Percentiles rank a stretch among this genome's conserved stretches.
Evolutionary conservation across 768 basidiomycete genomes (phyloP).

Genomic region (Hebeloma cylindrosporum): DNA sequence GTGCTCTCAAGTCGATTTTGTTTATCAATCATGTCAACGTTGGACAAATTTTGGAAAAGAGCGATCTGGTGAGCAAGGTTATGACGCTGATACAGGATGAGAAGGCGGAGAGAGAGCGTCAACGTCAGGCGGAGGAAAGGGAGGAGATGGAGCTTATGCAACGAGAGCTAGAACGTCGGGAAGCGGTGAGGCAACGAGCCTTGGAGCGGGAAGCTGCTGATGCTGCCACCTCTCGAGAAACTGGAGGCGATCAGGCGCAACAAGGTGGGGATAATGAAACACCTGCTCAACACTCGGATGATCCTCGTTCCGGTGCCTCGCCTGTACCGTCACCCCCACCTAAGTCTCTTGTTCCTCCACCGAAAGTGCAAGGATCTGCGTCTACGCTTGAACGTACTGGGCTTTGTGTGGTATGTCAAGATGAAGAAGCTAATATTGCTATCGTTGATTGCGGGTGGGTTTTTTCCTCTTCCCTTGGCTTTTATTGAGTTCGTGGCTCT

Average conservation of each 20-base stretch:
- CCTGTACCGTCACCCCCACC: constrained; percentile 12
- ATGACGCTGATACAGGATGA: constrained; percentile 64
- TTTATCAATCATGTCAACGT: constrained; percentile 83
- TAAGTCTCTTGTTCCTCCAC: constrained; percentile 29
- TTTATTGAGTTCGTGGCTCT: constrained; percentile 6
- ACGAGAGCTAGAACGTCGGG: constrained; percentile 38
- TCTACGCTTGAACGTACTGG: constrained; percentile 64
- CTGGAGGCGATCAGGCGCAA: not conserved
- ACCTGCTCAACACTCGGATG: constrained; percentile 16
- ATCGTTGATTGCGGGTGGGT: constrained; percentile 93
- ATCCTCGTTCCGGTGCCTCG: not conserved
- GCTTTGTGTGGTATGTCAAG: constrained; percentile 90
- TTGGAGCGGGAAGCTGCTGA: constrained; percentile 32
- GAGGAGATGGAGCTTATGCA: constrained; percentile 44
- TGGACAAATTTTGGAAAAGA: constrained; percentile 81
- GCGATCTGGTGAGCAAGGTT: constrained; percentile 77
- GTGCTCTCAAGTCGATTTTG: constrained; percentile 74
- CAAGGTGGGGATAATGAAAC: constrained; percentile 16
- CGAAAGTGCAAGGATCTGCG: constrained; percentile 39
- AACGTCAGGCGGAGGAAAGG: constrained; percentile 43
- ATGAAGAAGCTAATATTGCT: constrained; percentile 91
- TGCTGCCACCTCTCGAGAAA: constrained; percentile 4
- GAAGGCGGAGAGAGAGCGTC: constrained; percentile 49
- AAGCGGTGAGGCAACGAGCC: constrained; percentile 40
- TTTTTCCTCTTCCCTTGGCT: not conserved